Percentiles rank a stretch among this genome's conserved stretches.
These are phyloP conservation scores for Sporobolomyces phaffii DNA, from an alignment of 768 basidiomycete genomes.

Conservation along the genomic window DNA sequence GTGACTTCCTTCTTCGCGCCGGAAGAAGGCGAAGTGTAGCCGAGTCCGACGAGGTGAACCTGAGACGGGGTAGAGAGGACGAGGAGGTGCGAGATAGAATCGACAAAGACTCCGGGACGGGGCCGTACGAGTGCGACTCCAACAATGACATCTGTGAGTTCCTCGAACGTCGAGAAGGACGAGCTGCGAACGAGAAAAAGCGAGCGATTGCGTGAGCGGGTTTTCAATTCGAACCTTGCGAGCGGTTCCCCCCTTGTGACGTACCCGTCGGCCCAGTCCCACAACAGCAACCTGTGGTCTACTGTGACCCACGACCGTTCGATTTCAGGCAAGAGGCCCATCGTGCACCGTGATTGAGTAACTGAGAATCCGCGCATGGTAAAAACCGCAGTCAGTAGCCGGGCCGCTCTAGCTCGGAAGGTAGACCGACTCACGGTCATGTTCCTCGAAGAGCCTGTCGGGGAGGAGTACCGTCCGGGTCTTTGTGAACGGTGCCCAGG, in stretches of 20 bases:
- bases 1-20: conserved; percentile 64
- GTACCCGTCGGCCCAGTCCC: conserved; percentile 93
- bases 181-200: conserved; percentile 52
- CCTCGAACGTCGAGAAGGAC: conserved; percentile 83
- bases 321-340: conserved; percentile 70
- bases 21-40: conserved; percentile 45
- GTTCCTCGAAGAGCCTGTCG: conserved; percentile 40
- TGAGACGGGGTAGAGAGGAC: conserved; percentile 83
- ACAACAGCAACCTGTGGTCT: conserved; percentile 86
- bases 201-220: too few relatives aligned
- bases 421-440: conserved; percentile 27
- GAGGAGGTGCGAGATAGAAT: conserved; percentile 80
- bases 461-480: conserved; percentile 39
- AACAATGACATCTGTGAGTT: conserved; percentile 82
- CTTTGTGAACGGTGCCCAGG: conserved; percentile 41
- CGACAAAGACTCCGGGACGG: conserved; percentile 75
- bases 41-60: conserved; percentile 74
- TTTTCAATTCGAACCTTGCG: background rate
- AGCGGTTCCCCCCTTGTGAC: conserved; percentile 44
- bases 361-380: conserved; percentile 3
- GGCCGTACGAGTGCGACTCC: conserved; percentile 82
- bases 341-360: conserved; percentile 35
- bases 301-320: conserved; percentile 93
- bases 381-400: too few relatives aligned
- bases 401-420: background rate